Conservation (phyloP, 257 asterid genomes). For the Striga asiatica region DNA sequence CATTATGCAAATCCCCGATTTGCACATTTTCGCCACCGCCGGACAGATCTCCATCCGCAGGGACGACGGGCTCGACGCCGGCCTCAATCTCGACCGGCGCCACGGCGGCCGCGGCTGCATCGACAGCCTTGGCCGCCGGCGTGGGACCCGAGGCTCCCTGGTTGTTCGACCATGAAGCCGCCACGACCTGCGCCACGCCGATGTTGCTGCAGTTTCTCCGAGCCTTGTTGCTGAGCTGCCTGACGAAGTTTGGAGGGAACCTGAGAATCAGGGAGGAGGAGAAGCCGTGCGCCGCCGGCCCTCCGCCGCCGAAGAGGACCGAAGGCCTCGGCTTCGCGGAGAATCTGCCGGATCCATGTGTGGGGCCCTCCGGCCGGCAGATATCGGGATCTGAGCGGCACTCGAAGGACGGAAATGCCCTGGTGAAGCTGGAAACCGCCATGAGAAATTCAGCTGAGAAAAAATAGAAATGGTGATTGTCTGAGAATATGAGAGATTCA, state of each 20-base stretch:
- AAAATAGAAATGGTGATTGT: too few species aligned
- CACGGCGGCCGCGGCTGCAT: conserved; percentile 38
- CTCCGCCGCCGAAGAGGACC: conserved; percentile 18
- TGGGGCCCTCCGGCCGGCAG: conserved; percentile 41
- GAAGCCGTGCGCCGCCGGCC: conserved; percentile 26
- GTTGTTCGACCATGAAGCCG: conserved; percentile 93
- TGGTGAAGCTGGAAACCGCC: conserved; percentile 72
- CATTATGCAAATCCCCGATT: conserved; percentile 34
- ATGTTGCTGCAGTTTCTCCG: conserved; percentile 93
- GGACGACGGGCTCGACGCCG: conserved; percentile 36
- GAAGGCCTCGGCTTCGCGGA: conserved; percentile 21
- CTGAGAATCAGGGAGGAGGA: conserved; percentile 57
- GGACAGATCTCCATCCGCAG: conserved; percentile 22
- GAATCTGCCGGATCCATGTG: conserved; percentile 26
- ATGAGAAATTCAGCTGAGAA: conserved; percentile 31
- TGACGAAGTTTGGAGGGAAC: conserved; percentile 92
- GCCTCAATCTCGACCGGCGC: conserved; percentile 39
- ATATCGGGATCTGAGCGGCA: conserved; percentile 83
- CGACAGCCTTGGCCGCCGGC: conserved; percentile 63
- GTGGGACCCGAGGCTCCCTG: conserved; percentile 19
- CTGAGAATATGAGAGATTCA: too few species aligned
- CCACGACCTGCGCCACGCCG: conserved; percentile 93
- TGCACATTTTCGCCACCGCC: conserved; percentile 35
- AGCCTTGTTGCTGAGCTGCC: conserved; percentile 93
- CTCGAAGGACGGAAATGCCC: conserved; percentile 50